A percentile compares a stretch with the other conserved stretches of the same genome.
phyloP scores from a whole-genome alignment of 305 asterid genomes.

The Ajuga reptans region DNA sequence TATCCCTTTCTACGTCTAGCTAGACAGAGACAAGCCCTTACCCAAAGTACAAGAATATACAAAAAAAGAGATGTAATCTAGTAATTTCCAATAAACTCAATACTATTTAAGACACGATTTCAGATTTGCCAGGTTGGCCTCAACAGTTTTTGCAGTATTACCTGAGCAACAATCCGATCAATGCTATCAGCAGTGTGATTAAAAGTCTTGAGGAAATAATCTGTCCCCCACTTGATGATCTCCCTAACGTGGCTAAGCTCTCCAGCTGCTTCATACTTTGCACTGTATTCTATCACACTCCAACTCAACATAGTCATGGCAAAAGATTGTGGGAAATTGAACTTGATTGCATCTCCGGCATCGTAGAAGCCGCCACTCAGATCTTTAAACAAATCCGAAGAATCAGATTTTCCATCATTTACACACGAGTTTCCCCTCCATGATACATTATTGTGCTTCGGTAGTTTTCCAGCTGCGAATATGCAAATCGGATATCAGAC shows the following conservation, averaged over 20 bases:
- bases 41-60: background rate
- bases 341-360: slow-evolving; percentile 93
- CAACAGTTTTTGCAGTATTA: slow-evolving; percentile 15
- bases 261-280: slow-evolving; percentile 72
- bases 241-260: slow-evolving; percentile 78
- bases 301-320: slow-evolving; percentile 96
- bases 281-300: slow-evolving; percentile 88
- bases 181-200: slow-evolving; percentile 73
- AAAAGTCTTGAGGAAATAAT: slow-evolving; percentile 78
- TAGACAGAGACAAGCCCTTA: background rate
- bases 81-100: background rate
- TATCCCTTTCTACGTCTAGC: background rate
- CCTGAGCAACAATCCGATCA: slow-evolving; percentile 62
- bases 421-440: slow-evolving; percentile 50
- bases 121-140: background rate
- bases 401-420: slow-evolving; percentile 37
- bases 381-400: slow-evolving; percentile 33
- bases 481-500: slow-evolving; percentile 11
- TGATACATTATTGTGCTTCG: slow-evolving; percentile 48
- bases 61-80: background rate
- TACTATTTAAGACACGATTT: background rate
- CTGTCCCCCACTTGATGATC: slow-evolving; percentile 88
- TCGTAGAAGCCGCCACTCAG: slow-evolving; percentile 76
- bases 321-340: slow-evolving; percentile 70
- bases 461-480: slow-evolving; percentile 41